Percentiles rank a stretch among this genome's conserved stretches.
Conservation (phyloP, 805 yeast species). For the Zygosaccharomyces rouxii region DNA sequence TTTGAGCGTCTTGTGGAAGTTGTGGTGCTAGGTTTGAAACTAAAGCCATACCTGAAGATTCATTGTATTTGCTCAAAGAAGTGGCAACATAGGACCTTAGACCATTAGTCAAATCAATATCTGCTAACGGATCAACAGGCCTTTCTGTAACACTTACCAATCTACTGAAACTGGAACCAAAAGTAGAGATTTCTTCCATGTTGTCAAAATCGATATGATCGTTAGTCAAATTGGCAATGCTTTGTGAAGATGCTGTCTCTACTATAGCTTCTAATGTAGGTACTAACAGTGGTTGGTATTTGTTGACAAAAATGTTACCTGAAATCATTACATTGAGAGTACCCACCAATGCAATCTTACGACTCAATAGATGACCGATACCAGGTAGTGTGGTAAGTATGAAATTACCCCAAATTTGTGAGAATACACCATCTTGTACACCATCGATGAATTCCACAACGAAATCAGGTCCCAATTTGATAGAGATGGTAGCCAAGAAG, state of each 20-base stretch:
- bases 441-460: constrained; percentile 61
- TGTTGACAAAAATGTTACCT: constrained; percentile 35
- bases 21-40: constrained; percentile 25
- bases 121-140: constrained; percentile 67
- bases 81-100: constrained; percentile 22
- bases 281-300: constrained; percentile 40
- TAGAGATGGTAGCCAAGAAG: constrained; percentile 53
- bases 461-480: constrained; percentile 48
- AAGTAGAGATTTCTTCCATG: constrained; percentile 68
- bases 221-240: constrained; percentile 37
- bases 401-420: constrained; percentile 43
- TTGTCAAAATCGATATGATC: constrained; percentile 43
- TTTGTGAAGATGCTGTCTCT: constrained; percentile 36
- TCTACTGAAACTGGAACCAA: constrained; percentile 81
- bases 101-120: constrained; percentile 37
- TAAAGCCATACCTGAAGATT: constrained; percentile 18
- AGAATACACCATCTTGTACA: constrained; percentile 59
- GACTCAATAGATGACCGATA: constrained; percentile 49
- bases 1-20: constrained; percentile 25
- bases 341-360: constrained; percentile 52
- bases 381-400: constrained; percentile 40
- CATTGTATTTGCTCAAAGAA: constrained; percentile 23
- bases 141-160: constrained; percentile 57
- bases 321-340: constrained; percentile 42
- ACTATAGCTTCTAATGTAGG: constrained; percentile 44